Evolutionary conservation across 345 rosid genomes (phyloP), one percentile per base, ranked within the genome.

Genomic region (Litchi chinensis): DNA sequence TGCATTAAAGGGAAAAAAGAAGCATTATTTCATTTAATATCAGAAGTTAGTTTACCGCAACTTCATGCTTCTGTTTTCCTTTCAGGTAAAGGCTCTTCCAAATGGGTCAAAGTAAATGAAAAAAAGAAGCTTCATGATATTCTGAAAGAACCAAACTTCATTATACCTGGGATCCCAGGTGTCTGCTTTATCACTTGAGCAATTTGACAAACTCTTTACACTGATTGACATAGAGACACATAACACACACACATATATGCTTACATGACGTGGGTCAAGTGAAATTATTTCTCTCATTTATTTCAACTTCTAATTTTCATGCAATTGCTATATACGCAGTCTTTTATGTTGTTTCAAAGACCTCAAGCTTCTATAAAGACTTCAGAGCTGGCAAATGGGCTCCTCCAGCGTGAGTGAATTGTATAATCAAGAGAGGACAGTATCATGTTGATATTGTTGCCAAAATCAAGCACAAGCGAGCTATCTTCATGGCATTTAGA

Each of bases 91-190:
- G 84, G 86, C 76, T 60, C 86, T 70, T 54, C 85, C 71, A 83
- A 85, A 81, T 89, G 97, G 98, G 83, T 91, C 68, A 90, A 84
- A 87, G 91, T 95, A 68, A 87, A 91, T 72, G 98, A 92, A 71
- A 91, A 87, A 80, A 83, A 84, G 73, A 90, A 78, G 26, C 92
- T 95, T 64, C 72, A 82, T 67, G 95, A 90, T 41, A 88, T 95
- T 68, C 75, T 95, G 82, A 91, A 89, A 82, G 92, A 91, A 79
- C 79, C 89, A 0, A 83, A 85, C 76, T 87, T 89, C 65, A 77
- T 91, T 72, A 86, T 91, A 77, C 86, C 97, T 0, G 92, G 89
- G 81, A 90, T 93, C 76, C 99, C 99, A 85, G 98, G 95, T 91
- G 73, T 50, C 65, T 65, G 43, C 13, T 68, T 43, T 65, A 65